Evolutionary conservation across 2,329 filamentous ascomycete genomes (phyloP), one percentile per base, ranked within the genome.

Genomic region (Xylaria sp.): DNA sequence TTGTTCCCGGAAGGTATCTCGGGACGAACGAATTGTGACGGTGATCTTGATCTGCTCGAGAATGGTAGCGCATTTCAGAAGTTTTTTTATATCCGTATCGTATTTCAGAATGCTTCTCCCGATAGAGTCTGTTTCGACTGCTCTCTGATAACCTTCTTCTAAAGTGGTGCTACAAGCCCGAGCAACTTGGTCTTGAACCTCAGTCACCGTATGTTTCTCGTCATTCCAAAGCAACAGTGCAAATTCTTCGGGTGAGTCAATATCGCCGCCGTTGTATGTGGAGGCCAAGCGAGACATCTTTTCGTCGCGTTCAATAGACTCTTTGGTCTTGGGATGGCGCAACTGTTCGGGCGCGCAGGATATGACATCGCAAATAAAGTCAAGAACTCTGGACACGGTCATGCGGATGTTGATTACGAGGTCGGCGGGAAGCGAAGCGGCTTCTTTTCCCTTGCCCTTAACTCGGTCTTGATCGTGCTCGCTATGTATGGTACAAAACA

Each of bases 341-440:
- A 99, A 85, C 81, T 99, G 95, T 81, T 99, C 97, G 0, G 97
- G 97, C 1, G 95, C 97, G 81, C 97, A 99, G 2, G 96, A 98
- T 72, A 98, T 94, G 69, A 99, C 94, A 82, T 99, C 96, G 82
- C 95, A 97, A 71, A 99, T 90, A 79, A 97, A 99, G 82, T 99
- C 96, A 70, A 98, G 87, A 11, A 90, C 91, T 67, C 93, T 88
- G 1, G 92, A 89, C 71, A 99, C 90, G 0, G 96, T 98, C 86
- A 93, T 93, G 64, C 90, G 88, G 69, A 98, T 93, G 75, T 89
- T 92, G 66, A 90, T 84, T 38, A 92, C 83, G 61, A 98, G 85
- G 49, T 97, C 93, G 38, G 89, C 85, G 0, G 96, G 93, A 58
- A 97, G 81, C 5, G 81, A 84, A 56, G 85, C 83, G 53, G 85